These are phyloP conservation scores for Rhodamnia argentea DNA, from an alignment of 345 rosid genomes.

Conservation along the genomic window DNA sequence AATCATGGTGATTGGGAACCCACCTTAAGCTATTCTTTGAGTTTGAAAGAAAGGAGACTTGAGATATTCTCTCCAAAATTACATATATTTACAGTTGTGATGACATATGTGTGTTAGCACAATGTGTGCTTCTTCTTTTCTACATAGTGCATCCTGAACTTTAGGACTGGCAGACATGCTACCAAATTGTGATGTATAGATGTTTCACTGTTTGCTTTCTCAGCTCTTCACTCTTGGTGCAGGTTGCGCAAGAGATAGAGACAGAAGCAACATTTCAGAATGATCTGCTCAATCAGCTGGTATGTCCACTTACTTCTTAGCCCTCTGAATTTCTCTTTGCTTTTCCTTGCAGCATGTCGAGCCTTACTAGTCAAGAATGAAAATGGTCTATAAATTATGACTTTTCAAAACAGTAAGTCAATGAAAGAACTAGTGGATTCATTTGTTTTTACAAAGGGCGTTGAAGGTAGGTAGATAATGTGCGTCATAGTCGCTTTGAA, in stretches of 20 bases:
- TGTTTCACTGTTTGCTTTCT: background rate
- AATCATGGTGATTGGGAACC: background rate
- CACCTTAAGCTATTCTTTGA: background rate
- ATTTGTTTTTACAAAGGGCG: background rate
- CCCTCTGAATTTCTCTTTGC: background rate
- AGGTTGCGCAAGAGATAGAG: slow-evolving; percentile 4
- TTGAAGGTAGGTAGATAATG: background rate
- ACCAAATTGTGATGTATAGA: too few species aligned
- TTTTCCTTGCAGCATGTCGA: background rate
- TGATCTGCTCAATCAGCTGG: slow-evolving; percentile 74
- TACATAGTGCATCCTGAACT: background rate
- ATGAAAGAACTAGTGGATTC: background rate
- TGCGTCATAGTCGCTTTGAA: background rate
- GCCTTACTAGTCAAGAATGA: background rate
- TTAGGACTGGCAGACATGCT: background rate
- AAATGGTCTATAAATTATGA: background rate
- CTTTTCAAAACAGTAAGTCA: background rate
- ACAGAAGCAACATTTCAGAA: slow-evolving; percentile 75
- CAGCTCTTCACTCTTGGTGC: background rate
- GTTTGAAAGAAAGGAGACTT: background rate
- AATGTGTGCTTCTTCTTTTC: background rate
- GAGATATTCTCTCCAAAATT: background rate
- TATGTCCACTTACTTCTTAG: slow-evolving; percentile 5
- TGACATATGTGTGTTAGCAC: background rate
- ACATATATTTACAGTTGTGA: background rate